Percentiles rank a stretch among this genome's conserved stretches.
Conservation (phyloP, 805 yeast species). For the Debaryomyces maramus region DNA sequence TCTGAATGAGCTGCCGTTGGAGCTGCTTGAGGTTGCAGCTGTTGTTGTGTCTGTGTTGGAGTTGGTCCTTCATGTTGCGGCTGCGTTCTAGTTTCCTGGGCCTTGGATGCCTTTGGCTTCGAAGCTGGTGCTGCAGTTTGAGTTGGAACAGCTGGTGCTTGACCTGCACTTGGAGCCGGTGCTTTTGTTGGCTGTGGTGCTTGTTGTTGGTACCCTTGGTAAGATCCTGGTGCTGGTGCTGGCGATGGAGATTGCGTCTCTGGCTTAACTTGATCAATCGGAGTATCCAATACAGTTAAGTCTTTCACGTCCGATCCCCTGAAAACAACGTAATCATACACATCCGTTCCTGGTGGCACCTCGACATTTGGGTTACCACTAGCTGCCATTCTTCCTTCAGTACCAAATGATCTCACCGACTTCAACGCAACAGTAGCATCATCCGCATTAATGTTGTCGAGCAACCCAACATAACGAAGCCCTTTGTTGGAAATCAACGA, state of each 20-base stretch:
- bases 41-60: conserved; percentile 7
- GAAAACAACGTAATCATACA: conserved; percentile 77
- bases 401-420: conserved; percentile 81
- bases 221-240: conserved; percentile 14
- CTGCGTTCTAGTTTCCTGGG: conserved; percentile 5
- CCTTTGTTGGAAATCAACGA: conserved; percentile 77
- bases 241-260: conserved; percentile 31
- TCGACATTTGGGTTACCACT: conserved; percentile 64
- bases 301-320: conserved; percentile 93
- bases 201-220: conserved; percentile 13
- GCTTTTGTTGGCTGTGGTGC: conserved; percentile 7
- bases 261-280: conserved; percentile 63
- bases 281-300: conserved; percentile 75
- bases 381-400: conserved; percentile 77
- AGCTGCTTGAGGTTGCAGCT: conserved; percentile 8
- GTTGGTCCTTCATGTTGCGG: conserved; percentile 10
- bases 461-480: conserved; percentile 84
- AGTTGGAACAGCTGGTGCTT: conserved; percentile 7
- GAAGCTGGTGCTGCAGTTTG: conserved; percentile 5
- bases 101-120: conserved; percentile 3
- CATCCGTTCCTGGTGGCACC: conserved; percentile 65
- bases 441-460: conserved; percentile 85
- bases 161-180: conserved; percentile 11
- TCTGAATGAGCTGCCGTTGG: conserved; percentile 13
- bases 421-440: conserved; percentile 84